Base-by-base conservation (phyloP, 208 protist species). In the Balamuthia mandrillaris region DNA sequence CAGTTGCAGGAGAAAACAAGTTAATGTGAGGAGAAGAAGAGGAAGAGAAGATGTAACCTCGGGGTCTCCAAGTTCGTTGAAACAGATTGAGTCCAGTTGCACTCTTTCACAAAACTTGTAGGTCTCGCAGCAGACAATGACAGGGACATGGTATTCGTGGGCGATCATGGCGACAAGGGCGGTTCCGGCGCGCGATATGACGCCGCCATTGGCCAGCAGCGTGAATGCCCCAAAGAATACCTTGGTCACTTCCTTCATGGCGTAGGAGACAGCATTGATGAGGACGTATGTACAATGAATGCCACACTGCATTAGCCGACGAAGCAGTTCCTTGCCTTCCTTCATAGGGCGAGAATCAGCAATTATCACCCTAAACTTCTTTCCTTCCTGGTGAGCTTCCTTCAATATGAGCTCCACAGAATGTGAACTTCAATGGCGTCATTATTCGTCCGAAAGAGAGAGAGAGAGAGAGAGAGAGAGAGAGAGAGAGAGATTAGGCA, bases 51-150 rank as follows among this genome's bases (percentile, higher is more conserved):
- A 18, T 49, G 60, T 47, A 72, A 33, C 63, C 6, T 72, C 63
- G 10, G 63, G 63, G 27, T 92, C 90, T 63, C 88, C 94, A 12
- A 96, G 94, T 72, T 98, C 96, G 91, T 99, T 99, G 89, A 93
- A 96, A 56, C 95, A 96, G 77, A 98, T 92, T 29, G 94, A 96
- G 54, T 98, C 97, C 1, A 98, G 87, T 91, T 97, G 97, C 58
- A 96, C 95, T 63, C 96, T 92, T 33, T 97, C 93, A n/a, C 95
- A 88, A 89, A 99, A 99, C 87, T 99, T 99, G 93, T 98, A 98
- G 42, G 96, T 98, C 87, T 99, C 98, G 74, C 96, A 97, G 66
- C 97, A 98, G 47, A 98, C 96, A 44, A 99, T 91, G 33, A 99
- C 96, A 21, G 97, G 97, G 68, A 98, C 95, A 51, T 96, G 93